Evolutionary conservation across 2,329 filamentous ascomycete species (phyloP).

Genomic region (Celoporthe dispersa): DNA sequence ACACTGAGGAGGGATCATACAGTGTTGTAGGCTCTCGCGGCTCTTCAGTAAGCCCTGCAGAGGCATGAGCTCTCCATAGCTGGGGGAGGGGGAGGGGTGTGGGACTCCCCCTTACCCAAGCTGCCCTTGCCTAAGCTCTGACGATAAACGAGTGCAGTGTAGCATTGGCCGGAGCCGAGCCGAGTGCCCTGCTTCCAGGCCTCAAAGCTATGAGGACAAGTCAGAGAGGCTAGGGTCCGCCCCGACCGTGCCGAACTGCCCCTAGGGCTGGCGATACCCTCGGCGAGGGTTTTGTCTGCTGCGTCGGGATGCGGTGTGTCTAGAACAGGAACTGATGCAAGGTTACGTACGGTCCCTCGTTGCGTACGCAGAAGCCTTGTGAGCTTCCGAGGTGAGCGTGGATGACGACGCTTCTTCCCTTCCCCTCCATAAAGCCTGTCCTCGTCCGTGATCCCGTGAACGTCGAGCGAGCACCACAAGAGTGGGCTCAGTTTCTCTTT

Average conservation of each 20-base stretch:
- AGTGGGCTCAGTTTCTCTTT: not conserved
- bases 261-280: not conserved
- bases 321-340: not conserved
- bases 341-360: not conserved
- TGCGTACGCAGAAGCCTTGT: not conserved
- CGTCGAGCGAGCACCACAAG: not conserved
- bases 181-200: not conserved
- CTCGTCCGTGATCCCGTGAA: not conserved
- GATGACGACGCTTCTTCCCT: not conserved
- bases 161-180: constrained; percentile 13
- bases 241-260: not conserved
- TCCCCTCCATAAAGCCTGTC: not conserved
- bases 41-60: not conserved
- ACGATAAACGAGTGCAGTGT: not conserved
- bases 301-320: not conserved
- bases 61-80: not conserved
- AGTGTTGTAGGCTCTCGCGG: not conserved
- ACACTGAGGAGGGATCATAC: not conserved
- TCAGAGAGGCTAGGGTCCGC: not conserved
- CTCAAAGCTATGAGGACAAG: not conserved
- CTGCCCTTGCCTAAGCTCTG: not conserved
- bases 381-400: not conserved
- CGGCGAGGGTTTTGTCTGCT: not conserved
- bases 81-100: not conserved
- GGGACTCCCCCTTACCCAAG: too few relatives aligned